Evolutionary conservation across 768 basidiomycete genomes (phyloP).

Genomic region (Pilatotrama ljubarskyi): DNA sequence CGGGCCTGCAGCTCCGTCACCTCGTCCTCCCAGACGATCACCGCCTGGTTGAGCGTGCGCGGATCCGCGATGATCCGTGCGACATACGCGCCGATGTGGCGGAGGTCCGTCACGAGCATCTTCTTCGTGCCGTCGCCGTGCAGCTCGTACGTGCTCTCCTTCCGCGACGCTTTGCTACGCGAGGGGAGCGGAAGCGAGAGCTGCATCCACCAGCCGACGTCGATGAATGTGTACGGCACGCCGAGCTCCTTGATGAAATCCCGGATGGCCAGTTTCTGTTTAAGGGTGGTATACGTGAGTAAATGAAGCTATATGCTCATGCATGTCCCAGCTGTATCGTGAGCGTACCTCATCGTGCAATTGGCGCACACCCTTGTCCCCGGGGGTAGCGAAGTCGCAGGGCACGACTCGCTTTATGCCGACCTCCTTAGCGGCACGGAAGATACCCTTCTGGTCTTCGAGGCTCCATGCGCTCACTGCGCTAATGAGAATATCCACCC

Average conservation of each 20-base stretch:
- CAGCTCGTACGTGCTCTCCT: constrained; percentile 2
- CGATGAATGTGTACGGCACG: constrained; percentile 34
- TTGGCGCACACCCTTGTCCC: constrained; percentile 11
- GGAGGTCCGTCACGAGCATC: constrained; percentile 26
- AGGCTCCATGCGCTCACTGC: background rate
- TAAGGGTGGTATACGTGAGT: no score
- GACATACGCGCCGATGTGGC: constrained; percentile 32
- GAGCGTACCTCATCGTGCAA: constrained; percentile 15
- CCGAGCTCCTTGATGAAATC: constrained; percentile 28
- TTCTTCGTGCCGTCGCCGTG: constrained; percentile 25
- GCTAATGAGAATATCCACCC: constrained; percentile 22
- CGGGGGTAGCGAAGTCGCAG: constrained; percentile 26
- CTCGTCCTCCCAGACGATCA: constrained; percentile 32
- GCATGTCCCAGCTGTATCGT: no score
- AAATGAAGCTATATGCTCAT: no score
- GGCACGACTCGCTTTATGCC: constrained; percentile 28
- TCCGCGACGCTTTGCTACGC: background rate
- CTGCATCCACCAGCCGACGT: constrained; percentile 36
- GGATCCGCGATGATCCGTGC: constrained; percentile 35
- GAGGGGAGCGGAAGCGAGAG: constrained; percentile 7
- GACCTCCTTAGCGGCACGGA: constrained; percentile 23
- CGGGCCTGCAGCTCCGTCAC: constrained; percentile 27
- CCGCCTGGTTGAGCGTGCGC: constrained; percentile 33
- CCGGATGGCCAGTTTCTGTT: constrained; percentile 32
- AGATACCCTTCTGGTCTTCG: constrained; percentile 16